Percentiles rank a stretch among this genome's conserved stretches.
Conservation (phyloP, 2,329 filamentous ascomycete species). For the Paecilomyces sp. region DNA sequence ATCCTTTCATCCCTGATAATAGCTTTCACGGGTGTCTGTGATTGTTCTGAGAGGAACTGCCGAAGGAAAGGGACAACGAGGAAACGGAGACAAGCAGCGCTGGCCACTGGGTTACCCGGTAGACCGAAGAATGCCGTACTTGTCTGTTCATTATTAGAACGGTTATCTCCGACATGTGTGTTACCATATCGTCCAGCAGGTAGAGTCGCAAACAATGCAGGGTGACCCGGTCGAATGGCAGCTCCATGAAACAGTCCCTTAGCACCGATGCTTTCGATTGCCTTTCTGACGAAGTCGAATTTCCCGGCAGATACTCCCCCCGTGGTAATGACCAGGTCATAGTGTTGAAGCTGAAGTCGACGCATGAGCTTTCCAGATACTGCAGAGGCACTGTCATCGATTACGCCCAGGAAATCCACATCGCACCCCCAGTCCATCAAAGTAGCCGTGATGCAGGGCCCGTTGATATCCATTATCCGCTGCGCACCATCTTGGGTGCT, state of each 20-base stretch:
- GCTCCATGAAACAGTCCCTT: constrained; percentile 19
- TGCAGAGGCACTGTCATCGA: constrained; percentile 9
- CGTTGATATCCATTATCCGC: constrained; percentile 15
- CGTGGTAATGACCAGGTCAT: constrained; percentile 19
- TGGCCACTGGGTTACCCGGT: constrained; percentile 19
- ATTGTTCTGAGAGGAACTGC: constrained; percentile 5
- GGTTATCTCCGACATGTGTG: background rate
- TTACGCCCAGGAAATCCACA: constrained; percentile 14
- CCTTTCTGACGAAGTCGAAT: constrained; percentile 17
- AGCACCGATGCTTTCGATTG: constrained; percentile 13
- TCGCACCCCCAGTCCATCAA: constrained; percentile 8
- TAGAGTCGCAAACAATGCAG: constrained; percentile 19
- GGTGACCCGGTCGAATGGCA: constrained; percentile 22
- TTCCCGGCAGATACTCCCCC: constrained; percentile 21
- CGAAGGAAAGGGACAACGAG: constrained; percentile 19
- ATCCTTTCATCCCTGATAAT: background rate
- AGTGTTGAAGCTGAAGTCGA: constrained; percentile 1
- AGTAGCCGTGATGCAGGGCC: constrained; percentile 14
- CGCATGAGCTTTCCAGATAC: constrained; percentile 6
- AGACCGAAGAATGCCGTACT: constrained; percentile 19
- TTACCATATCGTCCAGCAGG: background rate
- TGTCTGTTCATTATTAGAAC: background rate
- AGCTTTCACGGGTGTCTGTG: constrained; percentile 2
- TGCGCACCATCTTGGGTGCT: background rate
- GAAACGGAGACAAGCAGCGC: constrained; percentile 21